These are phyloP conservation scores for Picea abies DNA, from an alignment of 83 land plant genomes.

Conservation along the genomic window DNA sequence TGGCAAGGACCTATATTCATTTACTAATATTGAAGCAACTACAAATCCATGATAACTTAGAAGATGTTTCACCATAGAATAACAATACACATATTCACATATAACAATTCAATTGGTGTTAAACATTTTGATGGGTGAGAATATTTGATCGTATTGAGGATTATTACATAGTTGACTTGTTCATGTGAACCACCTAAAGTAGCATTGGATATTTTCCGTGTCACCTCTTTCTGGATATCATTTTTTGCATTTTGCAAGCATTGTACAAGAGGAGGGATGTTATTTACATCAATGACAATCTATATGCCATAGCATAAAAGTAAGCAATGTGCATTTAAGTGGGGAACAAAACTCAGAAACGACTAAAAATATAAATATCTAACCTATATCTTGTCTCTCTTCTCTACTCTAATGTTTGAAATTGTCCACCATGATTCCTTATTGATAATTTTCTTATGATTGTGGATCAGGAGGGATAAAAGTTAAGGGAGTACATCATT, in stretches of 20 bases:
- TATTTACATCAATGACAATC: constrained; percentile 67
- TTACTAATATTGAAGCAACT: too few species aligned
- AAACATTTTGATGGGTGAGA: too few species aligned
- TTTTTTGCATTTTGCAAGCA: constrained; percentile 69
- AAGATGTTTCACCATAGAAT: too few species aligned
- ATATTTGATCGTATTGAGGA: too few species aligned
- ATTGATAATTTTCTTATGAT: constrained; percentile 68
- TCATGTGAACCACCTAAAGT: constrained; percentile 71
- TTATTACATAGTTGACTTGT: too few species aligned
- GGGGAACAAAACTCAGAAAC: background rate
- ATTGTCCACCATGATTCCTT: constrained; percentile 85
- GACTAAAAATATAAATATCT: background rate
- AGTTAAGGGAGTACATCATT: constrained; percentile 56
- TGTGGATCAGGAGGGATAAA: constrained; percentile 42
- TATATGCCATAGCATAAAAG: constrained; percentile 14
- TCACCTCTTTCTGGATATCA: constrained; percentile 72
- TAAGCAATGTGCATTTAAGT: background rate
- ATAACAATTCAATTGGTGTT: too few species aligned
- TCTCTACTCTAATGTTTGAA: constrained; percentile 74
- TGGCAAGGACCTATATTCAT: too few species aligned
- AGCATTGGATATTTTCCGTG: constrained; percentile 78
- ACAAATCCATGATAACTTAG: too few species aligned
- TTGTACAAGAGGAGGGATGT: constrained; percentile 58
- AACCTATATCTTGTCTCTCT: constrained; percentile 69
- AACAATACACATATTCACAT: too few species aligned